Base-by-base conservation (phyloP, 805 yeast species). In the Yamadazyma olivae region DNA sequence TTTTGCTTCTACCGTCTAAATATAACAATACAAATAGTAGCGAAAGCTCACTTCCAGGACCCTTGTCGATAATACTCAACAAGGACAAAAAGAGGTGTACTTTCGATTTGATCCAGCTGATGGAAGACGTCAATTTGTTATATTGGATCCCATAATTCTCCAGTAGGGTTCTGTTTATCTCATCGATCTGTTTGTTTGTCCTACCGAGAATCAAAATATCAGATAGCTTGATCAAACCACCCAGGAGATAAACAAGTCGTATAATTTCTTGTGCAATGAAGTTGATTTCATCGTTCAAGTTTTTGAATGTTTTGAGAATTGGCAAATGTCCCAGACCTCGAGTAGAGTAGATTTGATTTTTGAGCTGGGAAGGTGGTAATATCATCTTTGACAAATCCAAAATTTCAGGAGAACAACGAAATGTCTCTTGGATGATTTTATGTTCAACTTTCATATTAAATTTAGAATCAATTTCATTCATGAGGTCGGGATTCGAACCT, bases 331-430 rank as follows among this genome's bases (percentile, higher is more conserved):
- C 49, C 1, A 53, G 36, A 1, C 40, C 41, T 31, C 46, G 50
- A 10, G 44, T 33, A 21, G 60, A 48, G 14, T 28, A 33, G 3
- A 51, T 35, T 1, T 19, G 17, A 5, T 26, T 16, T 1, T 18
- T 20, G 17, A 33, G 14, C 10, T 33, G 24, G 10, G 18, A 29
- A n/a, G 26, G 25, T 21, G 38, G 31, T 18, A 35, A 32, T 9
- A 23, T 17, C 8, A 45, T 53, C 5, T 64, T 54, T 0, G 83
- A 70, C 1, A 71, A 61, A 2, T 61, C 44, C 14, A 78, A 51
- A 3, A 82, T 70, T 35, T 77, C 79, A 0, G 83, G 81, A 0
- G 84, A 69, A 17, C 78, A 71, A 44, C 91, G 60, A 48, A 83
- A 83, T 15, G 80, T 71, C 42, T 79, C 79, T 14, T 53, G 46